Percentiles rank a stretch among this genome's conserved stretches.
phyloP scores from a whole-genome alignment of 1,139 yeast species.

The Scheffersomyces lignicola region DNA sequence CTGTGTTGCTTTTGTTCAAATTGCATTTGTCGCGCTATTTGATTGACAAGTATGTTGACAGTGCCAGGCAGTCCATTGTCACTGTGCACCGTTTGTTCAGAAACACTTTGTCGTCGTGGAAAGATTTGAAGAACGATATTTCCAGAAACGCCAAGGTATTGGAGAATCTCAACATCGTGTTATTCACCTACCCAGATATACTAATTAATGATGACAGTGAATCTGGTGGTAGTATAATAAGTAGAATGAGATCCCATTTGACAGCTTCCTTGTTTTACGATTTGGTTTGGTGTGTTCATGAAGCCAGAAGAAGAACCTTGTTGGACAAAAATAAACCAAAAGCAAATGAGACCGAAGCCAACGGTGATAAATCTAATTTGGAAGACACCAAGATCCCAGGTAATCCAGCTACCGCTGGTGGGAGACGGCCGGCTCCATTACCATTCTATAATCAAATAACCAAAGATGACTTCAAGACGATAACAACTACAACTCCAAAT shows the following conservation, averaged over 20 bases:
- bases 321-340: conserved; percentile 43
- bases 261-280: conserved; percentile 92
- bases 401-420: conserved; percentile 6
- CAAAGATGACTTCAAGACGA: conserved; percentile 85
- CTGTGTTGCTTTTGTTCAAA: conserved; percentile 78
- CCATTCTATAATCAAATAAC: conserved; percentile 94
- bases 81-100: conserved; percentile 87
- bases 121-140: conserved; percentile 84
- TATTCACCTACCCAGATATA: conserved; percentile 84
- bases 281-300: conserved; percentile 92
- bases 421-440: conserved; percentile 58
- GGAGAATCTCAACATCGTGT: conserved; percentile 83
- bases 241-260: conserved; percentile 88
- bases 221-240: conserved; percentile 60
- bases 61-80: conserved; percentile 90
- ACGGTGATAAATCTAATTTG: conserved; percentile 9
- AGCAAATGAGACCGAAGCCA: conserved; percentile 12
- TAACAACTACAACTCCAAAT: conserved; percentile 84
- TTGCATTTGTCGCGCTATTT: conserved; percentile 78
- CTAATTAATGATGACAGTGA: conserved; percentile 39
- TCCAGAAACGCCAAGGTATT: conserved; percentile 91
- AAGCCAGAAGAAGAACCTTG: conserved; percentile 76
- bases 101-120: conserved; percentile 90
- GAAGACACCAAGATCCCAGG: conserved; percentile 12
- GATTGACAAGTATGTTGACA: conserved; percentile 75